Evolutionary conservation across 2,329 filamentous ascomycete genomes (phyloP), one percentile per base, ranked within the genome.

Genomic region (Paecilomyces sp.): DNA sequence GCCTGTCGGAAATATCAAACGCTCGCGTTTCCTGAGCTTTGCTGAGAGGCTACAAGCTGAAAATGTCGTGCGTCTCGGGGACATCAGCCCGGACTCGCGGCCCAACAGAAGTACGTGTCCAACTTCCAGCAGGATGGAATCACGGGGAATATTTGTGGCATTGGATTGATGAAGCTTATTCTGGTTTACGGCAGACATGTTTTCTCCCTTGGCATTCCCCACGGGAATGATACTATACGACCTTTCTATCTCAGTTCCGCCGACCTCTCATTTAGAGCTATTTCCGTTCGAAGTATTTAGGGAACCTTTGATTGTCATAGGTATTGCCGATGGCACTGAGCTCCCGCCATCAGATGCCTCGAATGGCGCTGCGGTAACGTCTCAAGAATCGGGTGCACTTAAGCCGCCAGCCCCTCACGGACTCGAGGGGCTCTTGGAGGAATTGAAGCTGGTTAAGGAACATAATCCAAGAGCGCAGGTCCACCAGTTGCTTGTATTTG

Each of bases 271-370:
- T 71, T 80, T 91, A 52, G 84, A 90, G 22, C 78, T 96, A 50
- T 89, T 89, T 41, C 92, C 94, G 0, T 97, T 97, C 79, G 94
- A 99, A 73, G 80, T 93, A 52, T 96, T 91, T 73, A 85, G 92
- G 67, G 91, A 96, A 72, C 89, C 91, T 8, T 81, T 97, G 58
- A 85, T 89, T 57, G 82, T 97, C 28, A 84, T 99, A 63, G 93
- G 91, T 2, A 81, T 97, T 60, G 90, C 91, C 15, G 93, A 97
- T 75, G 91, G 90, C 55, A 76, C 79, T 50, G 91, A 95, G 73
- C 80, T 90, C 28, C 76, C 77, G 33, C 55, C 62, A 7, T 61
- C 58, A 24, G 57, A 64, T 15, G 57, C 60, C 13, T 11, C 54
- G 3, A 50, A 33, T 13, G 18, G 53, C 15, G 65, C 59, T 6